A percentile compares a stretch with the other conserved stretches of the same genome.
Conservation (phyloP, 1,139 yeast genomes). For the Schwanniomyces etchellsii region DNA sequence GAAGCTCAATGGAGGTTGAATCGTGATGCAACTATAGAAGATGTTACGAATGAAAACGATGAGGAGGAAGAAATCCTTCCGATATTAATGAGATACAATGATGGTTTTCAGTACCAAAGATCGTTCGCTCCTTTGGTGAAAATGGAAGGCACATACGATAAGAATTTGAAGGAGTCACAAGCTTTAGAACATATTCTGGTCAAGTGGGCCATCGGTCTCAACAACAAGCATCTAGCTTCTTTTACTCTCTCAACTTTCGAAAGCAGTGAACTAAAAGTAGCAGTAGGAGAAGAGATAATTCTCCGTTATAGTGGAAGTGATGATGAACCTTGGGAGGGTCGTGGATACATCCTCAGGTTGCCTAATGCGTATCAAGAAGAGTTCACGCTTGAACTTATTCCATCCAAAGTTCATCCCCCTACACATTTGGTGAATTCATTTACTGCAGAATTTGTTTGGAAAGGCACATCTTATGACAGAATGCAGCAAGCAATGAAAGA, state of each 20-base stretch:
- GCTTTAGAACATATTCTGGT: conserved; percentile 71
- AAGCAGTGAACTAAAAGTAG: conserved; percentile 61
- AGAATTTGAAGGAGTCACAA: conserved; percentile 69
- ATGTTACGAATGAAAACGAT: conserved; percentile 39
- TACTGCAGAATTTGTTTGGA: conserved; percentile 88
- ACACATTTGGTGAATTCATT: conserved; percentile 60
- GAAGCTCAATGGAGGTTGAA: conserved; percentile 81
- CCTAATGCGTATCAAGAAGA: conserved; percentile 68
- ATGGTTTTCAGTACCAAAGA: conserved; percentile 82
- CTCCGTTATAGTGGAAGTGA: conserved; percentile 53
- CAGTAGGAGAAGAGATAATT: conserved; percentile 80
- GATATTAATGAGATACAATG: conserved; percentile 69
- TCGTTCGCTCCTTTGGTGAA: conserved; percentile 81
- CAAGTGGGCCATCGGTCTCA: conserved; percentile 68
- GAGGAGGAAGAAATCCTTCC: conserved; percentile 62
- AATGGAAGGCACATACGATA: conserved; percentile 77
- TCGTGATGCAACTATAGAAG: conserved; percentile 62
- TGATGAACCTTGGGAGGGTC: conserved; percentile 59
- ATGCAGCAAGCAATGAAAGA: conserved; percentile 73
- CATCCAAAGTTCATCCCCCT: conserved; percentile 38
- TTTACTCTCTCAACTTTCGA: conserved; percentile 68
- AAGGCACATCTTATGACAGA: conserved; percentile 74
- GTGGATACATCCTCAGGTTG: conserved; percentile 65
- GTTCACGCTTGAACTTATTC: conserved; percentile 64
- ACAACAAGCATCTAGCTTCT: conserved; percentile 62